A percentile compares a stretch with the other conserved stretches of the same genome.
phyloP scores from a whole-genome alignment of 495 filamentous ascomycete genomes.

The Chaetomium tenue region DNA sequence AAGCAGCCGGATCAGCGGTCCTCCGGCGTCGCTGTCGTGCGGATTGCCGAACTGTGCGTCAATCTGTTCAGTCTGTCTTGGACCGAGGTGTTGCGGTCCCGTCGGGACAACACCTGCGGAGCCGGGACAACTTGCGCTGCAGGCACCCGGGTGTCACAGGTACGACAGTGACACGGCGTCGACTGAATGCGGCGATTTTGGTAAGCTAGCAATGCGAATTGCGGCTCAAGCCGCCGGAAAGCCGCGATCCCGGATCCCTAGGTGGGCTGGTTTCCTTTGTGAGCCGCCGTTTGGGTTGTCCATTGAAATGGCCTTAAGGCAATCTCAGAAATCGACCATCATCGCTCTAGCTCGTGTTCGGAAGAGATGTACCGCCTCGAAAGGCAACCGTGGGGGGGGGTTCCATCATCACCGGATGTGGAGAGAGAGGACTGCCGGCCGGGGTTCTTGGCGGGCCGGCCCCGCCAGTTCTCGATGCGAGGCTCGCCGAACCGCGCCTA shows the following conservation, averaged over 20 bases:
- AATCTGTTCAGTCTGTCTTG: neutral
- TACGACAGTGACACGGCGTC: conserved; percentile 5
- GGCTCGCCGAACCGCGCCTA: neutral
- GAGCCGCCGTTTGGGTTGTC: neutral
- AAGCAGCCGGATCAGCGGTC: conserved; percentile 1
- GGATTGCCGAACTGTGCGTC: neutral
- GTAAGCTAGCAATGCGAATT: neutral
- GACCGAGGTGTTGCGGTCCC: conserved; percentile 14
- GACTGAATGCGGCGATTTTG: conserved; percentile 2
- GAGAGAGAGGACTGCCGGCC: conserved; percentile 5
- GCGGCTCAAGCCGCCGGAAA: neutral
- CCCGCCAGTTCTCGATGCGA: neutral
- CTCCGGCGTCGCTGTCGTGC: neutral
- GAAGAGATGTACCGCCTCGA: neutral
- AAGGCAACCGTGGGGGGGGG: neutral
- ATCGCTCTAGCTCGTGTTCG: neutral
- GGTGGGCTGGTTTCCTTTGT: neutral
- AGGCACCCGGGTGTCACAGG: conserved; percentile 22
- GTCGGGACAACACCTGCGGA: conserved; percentile 8
- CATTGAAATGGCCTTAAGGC: neutral
- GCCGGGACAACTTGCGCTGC: conserved; percentile 20
- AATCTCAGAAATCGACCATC: neutral
- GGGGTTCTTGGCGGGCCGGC: conserved; percentile 15
- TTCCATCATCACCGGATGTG: conserved; percentile 1
- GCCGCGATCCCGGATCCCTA: neutral